phyloP scores from a whole-genome alignment of 2,329 filamentous ascomycete species.

The Diaporthe vaccinii region DNA sequence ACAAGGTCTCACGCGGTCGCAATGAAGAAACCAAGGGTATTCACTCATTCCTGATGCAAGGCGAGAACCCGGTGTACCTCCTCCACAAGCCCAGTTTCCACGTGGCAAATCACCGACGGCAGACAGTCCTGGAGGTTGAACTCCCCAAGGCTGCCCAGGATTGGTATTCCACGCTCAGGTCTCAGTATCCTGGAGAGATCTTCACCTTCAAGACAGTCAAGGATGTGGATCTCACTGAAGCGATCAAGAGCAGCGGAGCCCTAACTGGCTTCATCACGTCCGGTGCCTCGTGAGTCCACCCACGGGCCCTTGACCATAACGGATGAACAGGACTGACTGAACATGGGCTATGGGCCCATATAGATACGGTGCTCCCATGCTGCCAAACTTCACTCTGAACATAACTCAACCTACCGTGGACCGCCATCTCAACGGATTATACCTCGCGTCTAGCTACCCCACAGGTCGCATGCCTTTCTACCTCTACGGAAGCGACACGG shows the following conservation, averaged over 20 bases:
- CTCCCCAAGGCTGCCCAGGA: constrained; percentile 39
- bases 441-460: constrained; percentile 53
- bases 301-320: neutral
- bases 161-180: constrained; percentile 49
- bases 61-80: constrained; percentile 50
- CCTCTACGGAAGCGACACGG: constrained; percentile 54
- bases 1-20: constrained; percentile 49
- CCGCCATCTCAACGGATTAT: constrained; percentile 53
- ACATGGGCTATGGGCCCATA: neutral
- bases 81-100: constrained; percentile 56
- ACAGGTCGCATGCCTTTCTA: constrained; percentile 57
- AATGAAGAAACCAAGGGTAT: constrained; percentile 52
- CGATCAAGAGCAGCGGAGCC: constrained; percentile 43
- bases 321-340: neutral
- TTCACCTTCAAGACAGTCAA: constrained; percentile 21
- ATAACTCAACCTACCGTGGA: constrained; percentile 27
- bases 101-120: constrained; percentile 55
- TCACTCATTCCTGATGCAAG: constrained; percentile 56
- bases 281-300: neutral
- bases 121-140: constrained; percentile 52
- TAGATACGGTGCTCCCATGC: neutral
- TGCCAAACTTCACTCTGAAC: neutral
- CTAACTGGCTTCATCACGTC: constrained; percentile 8
- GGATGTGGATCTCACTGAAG: constrained; percentile 44
- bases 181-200: constrained; percentile 44